Evolutionary conservation across 176 grass and related monocot species (phyloP).

Genomic region (Oryza nivara): DNA sequence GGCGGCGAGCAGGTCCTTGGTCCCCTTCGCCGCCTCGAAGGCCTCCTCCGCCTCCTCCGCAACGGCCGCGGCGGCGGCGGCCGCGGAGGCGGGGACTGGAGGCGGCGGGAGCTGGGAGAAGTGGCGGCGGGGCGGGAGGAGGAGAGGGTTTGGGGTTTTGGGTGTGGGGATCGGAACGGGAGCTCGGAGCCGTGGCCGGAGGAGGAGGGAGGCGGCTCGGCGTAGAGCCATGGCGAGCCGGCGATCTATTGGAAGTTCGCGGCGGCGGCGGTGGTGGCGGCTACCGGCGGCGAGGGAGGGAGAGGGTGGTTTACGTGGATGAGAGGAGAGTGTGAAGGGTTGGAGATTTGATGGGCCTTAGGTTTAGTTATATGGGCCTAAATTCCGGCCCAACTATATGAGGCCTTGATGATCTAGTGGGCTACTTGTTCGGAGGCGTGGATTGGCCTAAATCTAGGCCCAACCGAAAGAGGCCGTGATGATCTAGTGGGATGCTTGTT

Average conservation of each 20-base stretch:
- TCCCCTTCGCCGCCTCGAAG: constrained; percentile 70
- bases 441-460: background rate
- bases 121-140: constrained; percentile 24
- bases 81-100: background rate
- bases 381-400: background rate
- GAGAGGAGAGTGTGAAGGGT: too few species aligned
- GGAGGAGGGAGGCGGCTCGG: constrained; percentile 44
- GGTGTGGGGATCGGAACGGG: background rate
- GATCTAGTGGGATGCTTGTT: background rate
- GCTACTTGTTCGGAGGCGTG: background rate
- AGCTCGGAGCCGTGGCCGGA: constrained; percentile 32
- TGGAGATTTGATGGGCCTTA: constrained; percentile 26
- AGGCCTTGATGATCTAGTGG: background rate
- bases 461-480: too few species aligned
- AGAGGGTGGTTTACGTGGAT: background rate
- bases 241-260: background rate
- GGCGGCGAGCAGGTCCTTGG: constrained; percentile 56
- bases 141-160: constrained; percentile 28
- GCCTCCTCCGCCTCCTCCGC: constrained; percentile 58
- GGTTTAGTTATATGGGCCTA: background rate
- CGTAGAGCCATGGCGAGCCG: constrained; percentile 43
- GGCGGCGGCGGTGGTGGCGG: background rate
- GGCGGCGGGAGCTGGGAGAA: constrained; percentile 54
- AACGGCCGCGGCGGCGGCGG: constrained; percentile 1
- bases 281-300: constrained; percentile 10